Conservation (phyloP, 257 asterid species). For the Ilex asprella region DNA sequence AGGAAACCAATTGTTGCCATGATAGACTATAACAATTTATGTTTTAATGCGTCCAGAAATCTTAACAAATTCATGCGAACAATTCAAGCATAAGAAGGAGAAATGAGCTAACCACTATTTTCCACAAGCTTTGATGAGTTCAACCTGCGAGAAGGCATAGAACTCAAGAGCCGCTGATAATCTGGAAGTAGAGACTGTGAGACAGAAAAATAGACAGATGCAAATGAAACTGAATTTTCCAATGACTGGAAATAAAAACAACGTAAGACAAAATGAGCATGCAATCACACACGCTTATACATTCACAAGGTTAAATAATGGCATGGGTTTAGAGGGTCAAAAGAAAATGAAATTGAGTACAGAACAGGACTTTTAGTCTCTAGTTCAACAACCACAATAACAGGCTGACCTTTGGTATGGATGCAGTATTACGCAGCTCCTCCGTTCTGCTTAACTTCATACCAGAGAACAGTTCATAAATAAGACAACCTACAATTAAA, state of each 20-base stretch:
- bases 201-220: constrained; percentile 29
- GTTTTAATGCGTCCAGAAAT: too few species aligned
- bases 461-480: constrained; percentile 94
- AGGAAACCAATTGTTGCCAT: background rate
- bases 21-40: too few species aligned
- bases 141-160: constrained; percentile 90
- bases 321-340: background rate
- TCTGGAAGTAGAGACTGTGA: constrained; percentile 96
- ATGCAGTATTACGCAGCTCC: constrained; percentile 78
- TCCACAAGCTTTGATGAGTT: constrained; percentile 95
- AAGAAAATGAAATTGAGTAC: too few species aligned
- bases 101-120: constrained; percentile 59
- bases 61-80: background rate
- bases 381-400: constrained; percentile 5
- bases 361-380: too few species aligned
- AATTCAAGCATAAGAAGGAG: constrained; percentile 9
- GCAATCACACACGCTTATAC: constrained; percentile 5
- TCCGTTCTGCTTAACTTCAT: constrained; percentile 76
- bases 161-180: constrained; percentile 92
- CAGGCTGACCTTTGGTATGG: constrained; percentile 74
- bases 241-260: constrained; percentile 20
- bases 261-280: constrained; percentile 6
- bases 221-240: constrained; percentile 22
- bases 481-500: constrained; percentile 73
- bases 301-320: background rate